Conservation (phyloP, 352 stramenopile species). For the Phytophthora vignae region DNA sequence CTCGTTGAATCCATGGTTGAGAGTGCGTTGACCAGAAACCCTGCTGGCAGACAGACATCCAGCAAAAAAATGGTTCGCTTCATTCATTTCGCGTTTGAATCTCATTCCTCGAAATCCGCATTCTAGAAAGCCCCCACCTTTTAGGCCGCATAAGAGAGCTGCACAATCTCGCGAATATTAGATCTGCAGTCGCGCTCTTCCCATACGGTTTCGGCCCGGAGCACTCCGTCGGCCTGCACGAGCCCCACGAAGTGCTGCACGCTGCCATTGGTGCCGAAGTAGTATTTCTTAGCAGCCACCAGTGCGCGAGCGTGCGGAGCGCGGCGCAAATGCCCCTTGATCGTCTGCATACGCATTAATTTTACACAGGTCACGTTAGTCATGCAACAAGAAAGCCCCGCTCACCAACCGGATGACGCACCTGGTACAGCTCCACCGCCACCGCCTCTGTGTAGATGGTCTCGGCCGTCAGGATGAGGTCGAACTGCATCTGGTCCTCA, state of each 20-base stretch:
- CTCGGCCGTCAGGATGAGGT: conserved; percentile 85
- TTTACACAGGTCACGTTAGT: background rate
- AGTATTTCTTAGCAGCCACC: conserved; percentile 89
- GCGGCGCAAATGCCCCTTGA: conserved; percentile 74
- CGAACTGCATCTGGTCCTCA: conserved; percentile 56
- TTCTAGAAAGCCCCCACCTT: conserved; percentile 4
- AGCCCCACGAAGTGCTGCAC: conserved; percentile 86
- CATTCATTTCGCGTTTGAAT: conserved; percentile 14
- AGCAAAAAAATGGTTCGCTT: background rate
- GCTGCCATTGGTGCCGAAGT: conserved; percentile 87
- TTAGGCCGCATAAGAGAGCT: conserved; percentile 48
- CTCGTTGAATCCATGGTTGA: conserved; percentile 14
- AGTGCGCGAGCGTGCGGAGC: conserved; percentile 56
- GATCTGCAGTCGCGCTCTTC: conserved; percentile 74
- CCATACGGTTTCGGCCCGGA: conserved; percentile 72
- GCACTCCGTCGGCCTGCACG: conserved; percentile 53
- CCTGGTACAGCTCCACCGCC: conserved; percentile 73
- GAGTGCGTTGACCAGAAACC: conserved; percentile 30
- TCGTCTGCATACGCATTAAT: conserved; percentile 49
- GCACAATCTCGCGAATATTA: conserved; percentile 86
- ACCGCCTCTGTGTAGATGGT: conserved; percentile 89
- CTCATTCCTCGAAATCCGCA: background rate
- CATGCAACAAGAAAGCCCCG: background rate
- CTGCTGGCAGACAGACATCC: conserved; percentile 1
- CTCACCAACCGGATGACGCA: conserved; percentile 24